Base-by-base conservation (phyloP, 2,329 filamentous ascomycete genomes). In the Trichoderma cornu-damae region DNA sequence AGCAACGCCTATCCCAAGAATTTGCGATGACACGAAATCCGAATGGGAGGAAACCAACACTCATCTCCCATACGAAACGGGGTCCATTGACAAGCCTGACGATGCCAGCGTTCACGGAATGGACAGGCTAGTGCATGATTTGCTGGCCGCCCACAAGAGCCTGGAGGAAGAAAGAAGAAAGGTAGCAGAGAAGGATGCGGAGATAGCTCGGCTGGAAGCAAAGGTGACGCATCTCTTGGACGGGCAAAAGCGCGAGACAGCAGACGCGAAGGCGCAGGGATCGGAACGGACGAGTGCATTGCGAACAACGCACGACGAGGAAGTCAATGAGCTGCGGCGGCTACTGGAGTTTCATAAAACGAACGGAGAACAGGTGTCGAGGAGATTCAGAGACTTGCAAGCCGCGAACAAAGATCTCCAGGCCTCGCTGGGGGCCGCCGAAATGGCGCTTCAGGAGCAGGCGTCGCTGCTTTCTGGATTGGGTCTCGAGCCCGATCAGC, bases 331-430 rank as follows among this genome's bases (percentile, higher is more conserved):
- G 8, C 16, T 58, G 32, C 40, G n/a, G 7, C 49, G 20, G 14
- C 30, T 58, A 1, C 22, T 58, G 48, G 56, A 24, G 9, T 58
- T 58, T 32, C 48, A 58, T 47, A 47, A 44, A 12, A 53, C 12
- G 2, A 58, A 58, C 6, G 56, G 40, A 38, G 56, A 58, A 12
- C 40, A 46, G 12, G 16, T 53, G 6, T 53, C 56, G 6, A 58
- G n/a, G 34, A 28, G 35, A 12, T 32, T 38, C 5, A 38, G 42
- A 24, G 56, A 58, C 24, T 16, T 58, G 34, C 56, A 58, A 16
- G 20, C 48, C 20, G 14, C 20, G 22, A 47, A 53, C 34, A 38
- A 53, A 22, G 30, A 48, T 4, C 48, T 58, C 12, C 18, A 58
- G 48, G 18, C 34, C 42, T 51, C 49, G 4, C 48, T 58, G 18